Base-by-base conservation (phyloP, 169 alveolate species). In the Plasmodium sp. region DNA sequence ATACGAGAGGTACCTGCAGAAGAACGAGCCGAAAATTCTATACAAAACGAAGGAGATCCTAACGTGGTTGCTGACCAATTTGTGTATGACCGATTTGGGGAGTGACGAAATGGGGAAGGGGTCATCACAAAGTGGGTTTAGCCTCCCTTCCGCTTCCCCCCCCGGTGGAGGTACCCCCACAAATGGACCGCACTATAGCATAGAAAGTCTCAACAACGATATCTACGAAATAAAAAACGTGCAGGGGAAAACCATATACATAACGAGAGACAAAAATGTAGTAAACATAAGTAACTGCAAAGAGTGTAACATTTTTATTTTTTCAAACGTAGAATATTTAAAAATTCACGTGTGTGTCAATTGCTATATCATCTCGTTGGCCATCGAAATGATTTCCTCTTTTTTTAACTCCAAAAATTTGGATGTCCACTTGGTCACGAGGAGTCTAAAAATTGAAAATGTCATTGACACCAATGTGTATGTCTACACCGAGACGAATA, bases 401-500 rank as follows among this genome's bases (percentile, higher is more conserved):
- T 33, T 88, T 58, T 88, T 88, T 58, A 77, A 79, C 27, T 88
- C 90, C 6, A n/a, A 41, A 3, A 79, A 79, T 88, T 27, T 88
- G 48, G 94, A 88, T 12, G 48, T 88, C 10, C 94, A 88, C 43
- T 56, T 88, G 27, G 94, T 88, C 9, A 88, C 94, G 1, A 88
- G 94, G 48, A 77, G 82, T 39, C 48, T 88, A 5, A 88, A 88
- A 16, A 80, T 88, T 1, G 94, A 88, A 18, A 88, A 88, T 79
- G 94, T 79, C n/a, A 58, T 88, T 3, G 94, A 88, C 58, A 88
- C 90, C 2, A 72, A 88, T 88, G 83, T 79, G 9, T 88, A 77
- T 88, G 94, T 75, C 18, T 88, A 88, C 71, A 88, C 94, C 2
- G 94, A 88, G 48, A 88, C 94, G 3, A 88, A 88, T 58, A 88